phyloP scores from a whole-genome alignment of 371 early-diverging fungal genomes.

The Synchytrium microbalum region DNA sequence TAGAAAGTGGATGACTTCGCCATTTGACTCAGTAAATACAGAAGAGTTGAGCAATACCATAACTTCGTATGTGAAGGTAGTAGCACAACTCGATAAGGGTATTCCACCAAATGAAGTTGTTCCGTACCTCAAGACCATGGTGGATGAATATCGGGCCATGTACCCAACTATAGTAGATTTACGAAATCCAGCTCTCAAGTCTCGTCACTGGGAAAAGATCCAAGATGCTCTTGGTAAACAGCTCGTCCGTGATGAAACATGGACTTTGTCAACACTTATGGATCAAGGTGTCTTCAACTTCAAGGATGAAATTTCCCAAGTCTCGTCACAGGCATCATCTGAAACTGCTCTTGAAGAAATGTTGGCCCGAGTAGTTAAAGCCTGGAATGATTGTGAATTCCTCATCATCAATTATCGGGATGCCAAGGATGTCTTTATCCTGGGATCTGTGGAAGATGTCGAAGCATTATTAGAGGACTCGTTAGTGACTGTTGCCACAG shows the following conservation, averaged over 20 bases:
- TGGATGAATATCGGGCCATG: slow-evolving; percentile 44
- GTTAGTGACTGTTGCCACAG: slow-evolving; percentile 47
- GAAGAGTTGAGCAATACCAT: slow-evolving; percentile 46
- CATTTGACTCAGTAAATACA: slow-evolving; percentile 43
- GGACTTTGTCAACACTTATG: slow-evolving; percentile 37
- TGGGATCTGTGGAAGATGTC: slow-evolving; percentile 46
- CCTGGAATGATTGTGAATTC: slow-evolving; percentile 50
- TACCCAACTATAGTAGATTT: slow-evolving; percentile 50
- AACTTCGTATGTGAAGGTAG: slow-evolving; percentile 36
- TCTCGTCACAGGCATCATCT: slow-evolving; percentile 45
- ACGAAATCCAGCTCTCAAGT: slow-evolving; percentile 46
- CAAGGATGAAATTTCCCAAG: slow-evolving; percentile 45
- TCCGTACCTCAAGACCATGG: slow-evolving; percentile 43
- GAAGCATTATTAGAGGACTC: slow-evolving; percentile 47
- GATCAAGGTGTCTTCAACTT: slow-evolving; percentile 44
- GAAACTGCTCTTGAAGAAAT: slow-evolving; percentile 53
- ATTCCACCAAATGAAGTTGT: slow-evolving; percentile 56
- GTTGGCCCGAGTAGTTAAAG: slow-evolving; percentile 40
- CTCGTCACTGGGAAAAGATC: slow-evolving; percentile 53
- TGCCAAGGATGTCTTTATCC: slow-evolving; percentile 48
- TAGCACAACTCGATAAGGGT: slow-evolving; percentile 48
- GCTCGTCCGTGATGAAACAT: slow-evolving; percentile 42
- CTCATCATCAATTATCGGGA: slow-evolving; percentile 42
- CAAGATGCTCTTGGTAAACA: slow-evolving; percentile 49
- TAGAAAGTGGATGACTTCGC: slow-evolving; percentile 33